Percentiles rank a stretch among this genome's conserved stretches.
Conservation (phyloP, 2,329 filamentous ascomycete species). For the Alternaria sp. region DNA sequence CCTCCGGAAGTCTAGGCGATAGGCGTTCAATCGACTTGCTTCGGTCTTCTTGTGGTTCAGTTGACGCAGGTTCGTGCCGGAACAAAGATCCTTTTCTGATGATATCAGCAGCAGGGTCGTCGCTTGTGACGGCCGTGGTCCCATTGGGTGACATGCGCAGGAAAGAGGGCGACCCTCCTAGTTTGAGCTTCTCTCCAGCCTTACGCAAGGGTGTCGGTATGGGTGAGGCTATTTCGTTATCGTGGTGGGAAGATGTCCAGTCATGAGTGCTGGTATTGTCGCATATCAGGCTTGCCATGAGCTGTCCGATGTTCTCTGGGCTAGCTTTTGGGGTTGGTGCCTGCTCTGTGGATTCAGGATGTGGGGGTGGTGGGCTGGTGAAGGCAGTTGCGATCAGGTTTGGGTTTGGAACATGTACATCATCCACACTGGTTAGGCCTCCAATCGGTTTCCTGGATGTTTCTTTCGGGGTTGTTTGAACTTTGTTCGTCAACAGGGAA, state of each 20-base stretch:
- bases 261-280: not conserved
- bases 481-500: not conserved
- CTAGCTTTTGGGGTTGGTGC: not conserved
- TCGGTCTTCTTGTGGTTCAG: not conserved
- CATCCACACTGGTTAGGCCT: not conserved
- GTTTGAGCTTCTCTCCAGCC: slow-evolving; percentile 24
- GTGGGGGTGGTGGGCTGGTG: not conserved
- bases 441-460: not conserved
- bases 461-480: not conserved
- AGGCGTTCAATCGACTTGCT: not conserved
- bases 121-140: not conserved
- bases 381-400: not conserved
- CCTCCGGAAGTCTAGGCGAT: not conserved
- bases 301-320: slow-evolving; percentile 24
- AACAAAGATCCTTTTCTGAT: not conserved
- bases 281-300: slow-evolving; percentile 23
- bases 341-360: not conserved
- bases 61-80: not conserved
- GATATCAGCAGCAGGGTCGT: not conserved
- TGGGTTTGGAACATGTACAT: not conserved
- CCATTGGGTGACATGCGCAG: not conserved
- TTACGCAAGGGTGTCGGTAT: slow-evolving; percentile 28
- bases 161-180: slow-evolving; percentile 10
- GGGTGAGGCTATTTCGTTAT: slow-evolving; percentile 8
- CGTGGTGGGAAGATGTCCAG: not conserved